Conservation (phyloP, 2,329 filamentous ascomycete species). For the Chaetomium olivaceum region DNA sequence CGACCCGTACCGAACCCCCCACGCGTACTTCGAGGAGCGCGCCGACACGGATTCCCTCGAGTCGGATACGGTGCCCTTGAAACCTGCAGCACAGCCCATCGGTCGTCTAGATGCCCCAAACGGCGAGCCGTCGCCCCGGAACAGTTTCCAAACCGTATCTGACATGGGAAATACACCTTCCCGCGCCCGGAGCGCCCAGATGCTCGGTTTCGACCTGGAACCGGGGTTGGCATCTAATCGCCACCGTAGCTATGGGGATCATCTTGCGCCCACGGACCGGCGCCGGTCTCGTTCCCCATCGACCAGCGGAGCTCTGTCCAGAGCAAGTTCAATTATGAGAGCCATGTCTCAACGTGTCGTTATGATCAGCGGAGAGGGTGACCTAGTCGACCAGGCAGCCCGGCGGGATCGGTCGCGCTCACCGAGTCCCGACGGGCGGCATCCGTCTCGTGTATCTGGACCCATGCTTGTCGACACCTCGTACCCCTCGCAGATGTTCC, state of each 20-base stretch:
- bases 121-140: constrained; percentile 46
- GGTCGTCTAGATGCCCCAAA: constrained; percentile 47
- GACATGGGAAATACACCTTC: constrained; percentile 58
- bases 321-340: constrained; percentile 74
- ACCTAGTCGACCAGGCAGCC: constrained; percentile 73
- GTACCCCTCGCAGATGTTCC: constrained; percentile 52
- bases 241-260: constrained; percentile 59
- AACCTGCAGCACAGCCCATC: constrained; percentile 57
- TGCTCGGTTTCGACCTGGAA: constrained; percentile 60
- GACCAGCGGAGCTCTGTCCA: constrained; percentile 63
- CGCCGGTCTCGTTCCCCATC: constrained; percentile 64
- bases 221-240: constrained; percentile 53
- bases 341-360: constrained; percentile 97
- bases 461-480: constrained; percentile 51
- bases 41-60: constrained; percentile 48
- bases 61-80: constrained; percentile 61
- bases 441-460: constrained; percentile 49
- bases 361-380: constrained; percentile 91
- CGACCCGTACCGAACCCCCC: constrained; percentile 37
- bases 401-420: constrained; percentile 61
- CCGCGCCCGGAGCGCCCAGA: constrained; percentile 51
- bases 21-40: constrained; percentile 47
- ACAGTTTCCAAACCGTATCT: constrained; percentile 60
- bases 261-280: constrained; percentile 51
- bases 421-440: constrained; percentile 53